Evolutionary conservation across 768 basidiomycete genomes (phyloP).

Genomic region (Boletus fagicola): DNA sequence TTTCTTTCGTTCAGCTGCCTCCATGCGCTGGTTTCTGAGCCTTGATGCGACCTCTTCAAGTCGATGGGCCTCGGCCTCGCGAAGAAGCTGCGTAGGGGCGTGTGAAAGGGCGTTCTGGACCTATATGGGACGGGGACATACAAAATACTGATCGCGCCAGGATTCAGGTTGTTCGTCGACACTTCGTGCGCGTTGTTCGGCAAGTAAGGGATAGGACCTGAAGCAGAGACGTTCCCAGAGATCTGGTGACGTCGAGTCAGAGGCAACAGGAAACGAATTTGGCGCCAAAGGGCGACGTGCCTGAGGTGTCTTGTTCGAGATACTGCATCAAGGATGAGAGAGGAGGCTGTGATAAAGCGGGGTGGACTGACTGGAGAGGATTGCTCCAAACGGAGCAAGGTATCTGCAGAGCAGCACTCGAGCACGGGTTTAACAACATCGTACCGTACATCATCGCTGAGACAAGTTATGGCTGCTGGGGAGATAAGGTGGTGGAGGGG

Average conservation of each 20-base stretch:
- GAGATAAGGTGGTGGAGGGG: conserved; percentile 1
- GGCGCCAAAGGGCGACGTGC: conserved; percentile 31
- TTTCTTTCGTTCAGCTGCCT: conserved; percentile 72
- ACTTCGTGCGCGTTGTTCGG: conserved; percentile 44
- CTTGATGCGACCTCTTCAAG: conserved; percentile 61
- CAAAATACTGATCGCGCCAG: conserved; percentile 71
- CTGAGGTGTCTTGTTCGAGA: conserved; percentile 54
- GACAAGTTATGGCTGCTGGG: conserved; percentile 54
- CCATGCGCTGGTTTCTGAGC: conserved; percentile 63
- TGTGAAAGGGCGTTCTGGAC: conserved; percentile 4
- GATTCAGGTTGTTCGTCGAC: conserved; percentile 49
- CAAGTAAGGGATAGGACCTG: conserved; percentile 54
- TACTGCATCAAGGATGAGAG: conserved; percentile 39
- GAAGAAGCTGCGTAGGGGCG: conserved; percentile 44
- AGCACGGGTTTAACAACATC: conserved; percentile 70
- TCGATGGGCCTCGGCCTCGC: conserved; percentile 58
- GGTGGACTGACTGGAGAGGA: conserved; percentile 58
- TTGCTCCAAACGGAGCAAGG: conserved; percentile 65
- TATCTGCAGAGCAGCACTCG: conserved; percentile 68
- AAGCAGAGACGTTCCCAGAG: conserved; percentile 68
- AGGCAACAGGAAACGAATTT: not conserved
- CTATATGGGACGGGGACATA: conserved; percentile 34
- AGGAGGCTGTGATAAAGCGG: conserved; percentile 4
- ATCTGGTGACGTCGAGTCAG: conserved; percentile 39
- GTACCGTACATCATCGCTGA: conserved; percentile 62